A percentile compares a stretch with the other conserved stretches of the same genome.
These are phyloP conservation scores for Trametes villosa DNA, from an alignment of 768 basidiomycete species.

Conservation along the genomic window DNA sequence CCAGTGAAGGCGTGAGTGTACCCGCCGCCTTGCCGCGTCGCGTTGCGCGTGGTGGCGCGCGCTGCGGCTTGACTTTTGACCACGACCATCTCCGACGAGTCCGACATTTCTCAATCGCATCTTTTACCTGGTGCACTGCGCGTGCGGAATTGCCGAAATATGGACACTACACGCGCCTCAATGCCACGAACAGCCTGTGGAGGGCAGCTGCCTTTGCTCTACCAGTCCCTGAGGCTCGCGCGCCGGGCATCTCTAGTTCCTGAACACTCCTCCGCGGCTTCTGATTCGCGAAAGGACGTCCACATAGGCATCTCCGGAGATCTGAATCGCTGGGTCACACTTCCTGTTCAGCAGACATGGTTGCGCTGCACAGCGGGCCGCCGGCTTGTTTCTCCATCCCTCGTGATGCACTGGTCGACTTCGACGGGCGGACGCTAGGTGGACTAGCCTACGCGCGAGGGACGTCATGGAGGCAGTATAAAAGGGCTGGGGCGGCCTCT, in stretches of 20 bases:
- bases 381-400: not conserved
- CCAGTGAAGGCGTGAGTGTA: not conserved
- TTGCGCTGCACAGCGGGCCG: slow-evolving; percentile 12
- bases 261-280: not conserved
- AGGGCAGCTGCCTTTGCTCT: not conserved
- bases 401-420: slow-evolving; percentile 7
- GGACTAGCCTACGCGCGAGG: no score
- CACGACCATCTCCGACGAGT: not conserved
- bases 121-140: no score
- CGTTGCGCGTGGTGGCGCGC: slow-evolving; percentile 2
- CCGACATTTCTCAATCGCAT: not conserved
- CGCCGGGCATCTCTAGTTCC: not conserved
- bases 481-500: not conserved
- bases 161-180: no score
- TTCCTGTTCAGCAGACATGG: slow-evolving; percentile 19
- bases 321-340: slow-evolving; percentile 2
- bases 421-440: not conserved
- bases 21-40: not conserved
- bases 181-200: no score
- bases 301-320: not conserved
- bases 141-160: no score
- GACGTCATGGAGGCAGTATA: no score
- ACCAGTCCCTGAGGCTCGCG: not conserved
- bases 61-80: not conserved
- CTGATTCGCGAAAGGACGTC: not conserved